Percentiles rank a stretch among this genome's conserved stretches.
phyloP scores from a whole-genome alignment of 2,329 filamentous ascomycete species.

The Scorias spongiosa region DNA sequence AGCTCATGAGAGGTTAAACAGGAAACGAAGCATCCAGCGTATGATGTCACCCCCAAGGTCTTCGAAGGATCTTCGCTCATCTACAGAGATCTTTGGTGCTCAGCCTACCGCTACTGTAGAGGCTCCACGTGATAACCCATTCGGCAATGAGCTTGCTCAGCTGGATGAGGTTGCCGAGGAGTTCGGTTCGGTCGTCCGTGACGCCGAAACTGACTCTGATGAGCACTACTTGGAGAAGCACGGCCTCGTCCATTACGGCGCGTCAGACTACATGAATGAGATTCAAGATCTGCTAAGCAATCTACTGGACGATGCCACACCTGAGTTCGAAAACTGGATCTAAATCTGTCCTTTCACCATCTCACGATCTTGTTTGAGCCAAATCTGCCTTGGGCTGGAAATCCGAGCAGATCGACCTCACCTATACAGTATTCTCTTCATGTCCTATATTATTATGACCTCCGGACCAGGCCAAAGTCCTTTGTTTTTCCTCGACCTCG shows the following conservation, averaged over 20 bases:
- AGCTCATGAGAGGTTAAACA: conserved; percentile 60
- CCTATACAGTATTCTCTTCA: not conserved
- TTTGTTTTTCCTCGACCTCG: not conserved
- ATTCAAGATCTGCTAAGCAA: conserved; percentile 53
- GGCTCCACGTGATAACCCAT: conserved; percentile 46
- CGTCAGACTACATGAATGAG: conserved; percentile 71
- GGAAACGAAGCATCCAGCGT: conserved; percentile 45
- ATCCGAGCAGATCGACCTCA: not conserved
- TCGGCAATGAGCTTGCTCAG: conserved; percentile 78
- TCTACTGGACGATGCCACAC: conserved; percentile 12
- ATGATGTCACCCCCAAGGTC: conserved; percentile 21
- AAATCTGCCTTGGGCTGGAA: not conserved
- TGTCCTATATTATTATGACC: not conserved
- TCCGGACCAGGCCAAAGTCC: not conserved
- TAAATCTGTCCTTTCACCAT: conserved; percentile 3
- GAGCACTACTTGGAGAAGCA: conserved; percentile 51
- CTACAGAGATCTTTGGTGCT: conserved; percentile 40
- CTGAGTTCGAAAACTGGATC: conserved; percentile 8
- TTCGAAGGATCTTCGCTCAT: conserved; percentile 34
- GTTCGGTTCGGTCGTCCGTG: conserved; percentile 45
- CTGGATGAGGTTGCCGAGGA: conserved; percentile 89
- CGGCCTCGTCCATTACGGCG: conserved; percentile 58
- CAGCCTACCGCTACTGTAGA: conserved; percentile 27
- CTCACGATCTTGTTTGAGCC: not conserved
- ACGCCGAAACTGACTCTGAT: conserved; percentile 57